Evolutionary conservation across 306 rosid species (phyloP).

Genomic region (Senna siamea): DNA sequence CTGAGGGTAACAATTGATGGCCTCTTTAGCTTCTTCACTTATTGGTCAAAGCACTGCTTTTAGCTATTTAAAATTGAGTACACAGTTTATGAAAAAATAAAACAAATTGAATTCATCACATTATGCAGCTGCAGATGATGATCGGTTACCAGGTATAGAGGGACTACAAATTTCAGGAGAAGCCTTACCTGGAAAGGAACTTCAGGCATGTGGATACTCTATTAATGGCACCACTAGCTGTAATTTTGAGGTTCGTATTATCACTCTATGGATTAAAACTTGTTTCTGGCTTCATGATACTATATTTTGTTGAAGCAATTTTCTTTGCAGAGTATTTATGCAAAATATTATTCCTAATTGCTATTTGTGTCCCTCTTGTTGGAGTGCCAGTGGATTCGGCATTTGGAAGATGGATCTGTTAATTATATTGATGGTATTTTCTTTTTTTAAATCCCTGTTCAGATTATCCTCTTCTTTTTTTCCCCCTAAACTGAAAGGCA

Average conservation of each 20-base stretch:
- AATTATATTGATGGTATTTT: slow-evolving; percentile 82
- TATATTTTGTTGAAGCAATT: slow-evolving; percentile 12
- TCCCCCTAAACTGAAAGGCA: slow-evolving; percentile 27
- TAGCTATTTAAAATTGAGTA: background rate
- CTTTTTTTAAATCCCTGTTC: slow-evolving; percentile 1
- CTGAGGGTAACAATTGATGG: slow-evolving; percentile 67
- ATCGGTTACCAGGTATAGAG: slow-evolving; percentile 89
- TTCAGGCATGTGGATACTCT: slow-evolving; percentile 87
- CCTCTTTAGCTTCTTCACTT: slow-evolving; percentile 26
- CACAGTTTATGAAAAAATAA: too few relatives aligned
- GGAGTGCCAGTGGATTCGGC: slow-evolving; percentile 82
- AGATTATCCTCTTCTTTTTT: slow-evolving; percentile 24
- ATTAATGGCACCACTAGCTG: slow-evolving; percentile 91
- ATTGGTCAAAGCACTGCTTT: slow-evolving; percentile 17
- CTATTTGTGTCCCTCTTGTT: slow-evolving; percentile 39
- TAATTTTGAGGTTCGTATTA: slow-evolving; percentile 84
- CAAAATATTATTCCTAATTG: slow-evolving; percentile 35
- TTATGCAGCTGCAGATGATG: slow-evolving; percentile 88
- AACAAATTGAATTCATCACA: slow-evolving; percentile 39
- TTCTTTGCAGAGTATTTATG: slow-evolving; percentile 14
- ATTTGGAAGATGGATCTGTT: slow-evolving; percentile 91
- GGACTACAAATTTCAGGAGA: slow-evolving; percentile 92
- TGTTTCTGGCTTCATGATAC: slow-evolving; percentile 15
- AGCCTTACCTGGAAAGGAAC: slow-evolving; percentile 84
- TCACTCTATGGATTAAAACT: slow-evolving; percentile 29